These are phyloP conservation scores for Chrysanthemum seticuspe DNA, from an alignment of 129 eudicot species.

Conservation along the genomic window DNA sequence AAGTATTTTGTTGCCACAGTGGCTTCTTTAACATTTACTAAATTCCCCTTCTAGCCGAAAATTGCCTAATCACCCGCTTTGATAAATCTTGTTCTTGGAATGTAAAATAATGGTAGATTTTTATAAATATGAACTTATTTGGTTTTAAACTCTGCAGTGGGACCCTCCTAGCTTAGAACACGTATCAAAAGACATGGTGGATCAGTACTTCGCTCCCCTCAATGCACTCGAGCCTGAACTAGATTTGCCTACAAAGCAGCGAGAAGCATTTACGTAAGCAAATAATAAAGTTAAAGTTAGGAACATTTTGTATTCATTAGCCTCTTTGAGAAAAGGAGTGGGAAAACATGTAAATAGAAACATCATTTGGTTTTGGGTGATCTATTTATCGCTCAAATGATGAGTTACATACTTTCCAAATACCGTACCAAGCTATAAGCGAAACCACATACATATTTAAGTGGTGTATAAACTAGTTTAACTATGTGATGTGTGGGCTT, in stretches of 20 bases:
- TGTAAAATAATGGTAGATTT: not conserved
- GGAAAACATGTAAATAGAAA: not conserved
- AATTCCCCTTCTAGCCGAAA: not conserved
- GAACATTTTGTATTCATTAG: not conserved
- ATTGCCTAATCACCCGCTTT: not conserved
- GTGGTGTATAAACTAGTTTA: no score
- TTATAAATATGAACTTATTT: not conserved
- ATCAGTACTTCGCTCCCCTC: constrained; percentile 60
- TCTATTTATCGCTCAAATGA: not conserved
- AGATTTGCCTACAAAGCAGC: constrained; percentile 46
- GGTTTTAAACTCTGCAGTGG: constrained; percentile 52
- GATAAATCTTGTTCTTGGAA: not conserved
- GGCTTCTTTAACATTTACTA: not conserved
- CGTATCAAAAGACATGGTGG: constrained; percentile 73
- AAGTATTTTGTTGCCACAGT: not conserved
- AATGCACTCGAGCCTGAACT: constrained; percentile 61
- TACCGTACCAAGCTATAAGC: no score
- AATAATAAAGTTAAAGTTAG: not conserved
- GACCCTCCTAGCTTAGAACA: constrained; percentile 71
- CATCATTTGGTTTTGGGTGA: constrained; percentile 1
- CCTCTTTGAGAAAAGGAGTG: not conserved
- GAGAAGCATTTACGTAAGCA: constrained; percentile 51
- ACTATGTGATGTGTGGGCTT: no score
- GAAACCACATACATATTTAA: no score
- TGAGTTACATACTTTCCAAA: not conserved